A percentile compares a stretch with the other conserved stretches of the same genome.
These are phyloP conservation scores for Closterium sp. DNA, from an alignment of 139 green algal species.

Conservation along the genomic window DNA sequence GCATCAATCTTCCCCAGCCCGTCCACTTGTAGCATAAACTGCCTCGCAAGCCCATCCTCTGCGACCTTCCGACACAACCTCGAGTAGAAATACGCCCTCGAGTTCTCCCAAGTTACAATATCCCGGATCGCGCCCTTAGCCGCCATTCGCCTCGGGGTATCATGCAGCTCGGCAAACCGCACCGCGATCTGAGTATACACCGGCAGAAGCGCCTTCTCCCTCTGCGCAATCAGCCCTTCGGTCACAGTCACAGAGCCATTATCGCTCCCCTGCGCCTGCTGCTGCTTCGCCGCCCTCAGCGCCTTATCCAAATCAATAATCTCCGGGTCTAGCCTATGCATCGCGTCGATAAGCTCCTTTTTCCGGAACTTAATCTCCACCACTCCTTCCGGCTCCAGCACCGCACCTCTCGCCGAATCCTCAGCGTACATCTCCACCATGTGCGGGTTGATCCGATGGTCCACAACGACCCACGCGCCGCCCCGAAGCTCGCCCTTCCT, in stretches of 20 bases:
- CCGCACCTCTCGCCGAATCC: conserved; percentile 69
- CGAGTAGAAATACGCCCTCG: conserved; percentile 78
- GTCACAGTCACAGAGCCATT: neutral
- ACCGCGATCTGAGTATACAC: conserved; percentile 73
- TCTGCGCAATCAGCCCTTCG: neutral
- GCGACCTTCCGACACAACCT: conserved; percentile 71
- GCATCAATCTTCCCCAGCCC: neutral
- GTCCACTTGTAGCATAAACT: neutral
- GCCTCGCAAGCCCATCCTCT: conserved; percentile 31
- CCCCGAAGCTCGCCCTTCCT: conserved; percentile 88
- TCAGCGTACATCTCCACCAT: conserved; percentile 66
- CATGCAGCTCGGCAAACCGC: conserved; percentile 95
- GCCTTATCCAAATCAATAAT: conserved; percentile 50
- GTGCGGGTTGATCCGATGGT: conserved; percentile 87
- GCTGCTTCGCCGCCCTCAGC: conserved; percentile 1
- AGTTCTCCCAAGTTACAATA: conserved; percentile 82
- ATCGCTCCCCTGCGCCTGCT: conserved; percentile 54
- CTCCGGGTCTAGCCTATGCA: conserved; percentile 84
- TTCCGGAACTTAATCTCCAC: conserved; percentile 98
- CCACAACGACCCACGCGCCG: conserved; percentile 97
- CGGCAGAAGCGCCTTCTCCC: conserved; percentile 59
- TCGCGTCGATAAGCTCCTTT: conserved; percentile 75
- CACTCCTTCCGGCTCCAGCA: conserved; percentile 95
- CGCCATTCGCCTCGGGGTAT: conserved; percentile 90
- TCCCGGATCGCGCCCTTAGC: conserved; percentile 82